Conservation (phyloP, 83 land plant species). For the Picea mariana region DNA sequence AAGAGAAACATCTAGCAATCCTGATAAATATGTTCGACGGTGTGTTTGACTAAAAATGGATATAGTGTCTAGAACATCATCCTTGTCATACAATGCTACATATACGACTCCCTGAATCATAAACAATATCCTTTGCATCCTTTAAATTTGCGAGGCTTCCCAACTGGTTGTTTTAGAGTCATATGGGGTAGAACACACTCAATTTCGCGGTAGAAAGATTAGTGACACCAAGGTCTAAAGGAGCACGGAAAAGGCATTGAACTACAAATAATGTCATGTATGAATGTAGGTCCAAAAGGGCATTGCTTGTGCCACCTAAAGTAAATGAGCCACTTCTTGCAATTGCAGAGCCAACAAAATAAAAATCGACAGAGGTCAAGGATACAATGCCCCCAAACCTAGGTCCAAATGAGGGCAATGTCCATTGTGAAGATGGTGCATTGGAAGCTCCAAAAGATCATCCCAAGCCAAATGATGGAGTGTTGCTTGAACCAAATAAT, state of each 20-base stretch:
- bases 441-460: no score
- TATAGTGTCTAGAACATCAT: slow-evolving; percentile 86
- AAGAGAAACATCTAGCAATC: slow-evolving; percentile 87
- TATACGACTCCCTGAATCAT: slow-evolving; percentile 70
- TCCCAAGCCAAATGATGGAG: no score
- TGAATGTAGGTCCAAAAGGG: no score
- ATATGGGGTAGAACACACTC: slow-evolving; percentile 80
- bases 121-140: slow-evolving; percentile 82
- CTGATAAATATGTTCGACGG: slow-evolving; percentile 93
- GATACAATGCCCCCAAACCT: no score
- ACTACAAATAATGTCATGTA: slow-evolving; percentile 48
- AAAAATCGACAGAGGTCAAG: no score
- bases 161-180: slow-evolving; percentile 87
- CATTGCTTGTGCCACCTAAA: no score
- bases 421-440: no score
- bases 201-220: slow-evolving; percentile 61
- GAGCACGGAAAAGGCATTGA: slow-evolving; percentile 99
- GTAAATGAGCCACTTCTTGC: no score
- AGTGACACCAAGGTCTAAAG: slow-evolving; percentile 74
- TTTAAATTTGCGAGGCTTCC: slow-evolving; percentile 94
- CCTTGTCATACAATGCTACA: slow-evolving; percentile 94
- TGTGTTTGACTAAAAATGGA: slow-evolving; percentile 84
- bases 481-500: no score
- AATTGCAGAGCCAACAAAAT: no score
- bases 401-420: no score